Base-by-base conservation (phyloP, 257 asterid genomes). In the Gardenia jasminoides region DNA sequence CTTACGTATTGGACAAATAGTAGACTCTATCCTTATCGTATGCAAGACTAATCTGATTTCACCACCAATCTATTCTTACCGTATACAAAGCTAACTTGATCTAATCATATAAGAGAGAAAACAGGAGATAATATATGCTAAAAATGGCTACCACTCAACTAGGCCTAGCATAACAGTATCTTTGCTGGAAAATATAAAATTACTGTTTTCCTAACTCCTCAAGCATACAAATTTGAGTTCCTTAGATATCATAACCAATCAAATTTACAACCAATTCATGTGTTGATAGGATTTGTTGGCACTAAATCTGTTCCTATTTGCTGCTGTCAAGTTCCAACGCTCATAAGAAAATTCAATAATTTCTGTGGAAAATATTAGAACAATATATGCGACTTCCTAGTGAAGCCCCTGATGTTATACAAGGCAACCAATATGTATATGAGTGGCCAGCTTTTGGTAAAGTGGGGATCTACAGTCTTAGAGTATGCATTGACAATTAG, bases 361-460 rank as follows among this genome's bases (percentile, higher is more conserved):
- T 66, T 82, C 86, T 11, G 65, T 85, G 20, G 88, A 85, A 76
- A 82, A 84, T n/a, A 70, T 26, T 85, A 24, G 83, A 79, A 70
- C 82, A 82, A 41, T 85, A 82, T 79, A 79, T 82, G 83, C 62
- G 76, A 46, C 77, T 85, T 75, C 80, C 86, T 17, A 82, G 80
- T 52, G 88, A 85, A 69, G 78, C 69, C 36, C 78, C 84, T 36
- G 85, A 79, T 76, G 68, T 72, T 31, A 66, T 85, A 54, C 82
- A 19, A 58, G 68, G 47, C 31, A 41, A 67, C 3, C 36, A 84
- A 6, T 86, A 84, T 46, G 26, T 66, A 48, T 70, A 46, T 41
- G 52, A 74, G 19, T 82, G 86, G 88, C 88, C 88, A 52, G n/a
- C 68, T 26, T n/a, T 33, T 43, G 88, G 86, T 33, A 79, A 28